A percentile compares a stretch with the other conserved stretches of the same genome.
Conservation (phyloP, 148 eudicot genomes). For the Salicornia ramosissima region DNA sequence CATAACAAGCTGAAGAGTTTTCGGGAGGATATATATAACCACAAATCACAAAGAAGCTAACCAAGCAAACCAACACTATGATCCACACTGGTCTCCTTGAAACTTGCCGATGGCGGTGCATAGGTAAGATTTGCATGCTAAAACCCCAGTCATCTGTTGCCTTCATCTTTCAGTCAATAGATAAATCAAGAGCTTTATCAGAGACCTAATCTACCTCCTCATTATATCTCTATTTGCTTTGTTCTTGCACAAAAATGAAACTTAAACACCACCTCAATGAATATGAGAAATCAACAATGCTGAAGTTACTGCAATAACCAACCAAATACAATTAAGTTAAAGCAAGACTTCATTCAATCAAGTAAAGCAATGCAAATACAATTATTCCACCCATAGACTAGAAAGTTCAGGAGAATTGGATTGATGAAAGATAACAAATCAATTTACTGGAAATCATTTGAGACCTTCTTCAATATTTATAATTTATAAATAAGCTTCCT, state of each 20-base stretch:
- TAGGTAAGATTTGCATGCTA: slow-evolving; percentile 61
- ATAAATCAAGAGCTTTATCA: slow-evolving; percentile 16
- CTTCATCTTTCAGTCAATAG: slow-evolving; percentile 43
- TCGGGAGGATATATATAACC: slow-evolving; percentile 77
- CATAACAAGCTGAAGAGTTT: slow-evolving; percentile 60
- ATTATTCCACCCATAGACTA: background rate
- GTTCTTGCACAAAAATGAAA: background rate
- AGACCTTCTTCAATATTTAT: background rate
- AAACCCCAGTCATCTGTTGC: slow-evolving; percentile 57
- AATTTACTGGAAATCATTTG: background rate
- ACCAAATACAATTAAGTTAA: background rate
- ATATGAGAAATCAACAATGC: background rate
- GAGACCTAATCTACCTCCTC: slow-evolving; percentile 18
- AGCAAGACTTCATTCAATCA: slow-evolving; percentile 2
- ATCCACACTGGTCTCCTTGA: slow-evolving; percentile 79
- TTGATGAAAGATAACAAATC: background rate
- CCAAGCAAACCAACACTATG: slow-evolving; percentile 55
- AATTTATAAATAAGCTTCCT: background rate
- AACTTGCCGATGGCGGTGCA: slow-evolving; percentile 55
- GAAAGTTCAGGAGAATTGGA: background rate
- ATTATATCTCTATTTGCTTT: slow-evolving; percentile 5
- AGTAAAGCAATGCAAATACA: background rate
- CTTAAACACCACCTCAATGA: slow-evolving; percentile 1
- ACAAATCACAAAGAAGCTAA: slow-evolving; percentile 54
- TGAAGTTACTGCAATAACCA: slow-evolving; percentile 11